These are phyloP conservation scores for Conoideocrella luteorostrata DNA, from an alignment of 2,329 filamentous ascomycete species.

Conservation along the genomic window DNA sequence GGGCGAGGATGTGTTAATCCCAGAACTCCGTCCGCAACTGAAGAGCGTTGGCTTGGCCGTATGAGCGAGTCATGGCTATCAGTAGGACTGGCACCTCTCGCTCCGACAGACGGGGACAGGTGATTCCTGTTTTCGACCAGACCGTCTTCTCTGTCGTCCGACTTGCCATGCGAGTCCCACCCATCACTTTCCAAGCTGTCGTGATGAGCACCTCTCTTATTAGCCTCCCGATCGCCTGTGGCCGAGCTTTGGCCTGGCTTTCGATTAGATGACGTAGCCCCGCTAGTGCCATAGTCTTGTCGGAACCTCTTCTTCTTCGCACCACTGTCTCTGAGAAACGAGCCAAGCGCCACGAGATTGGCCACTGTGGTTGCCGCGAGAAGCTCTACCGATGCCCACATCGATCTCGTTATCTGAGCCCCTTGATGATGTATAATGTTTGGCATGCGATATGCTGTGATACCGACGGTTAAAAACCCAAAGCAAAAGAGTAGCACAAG, in stretches of 20 bases:
- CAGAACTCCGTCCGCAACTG: background rate
- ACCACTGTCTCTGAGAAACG: slow-evolving; percentile 80
- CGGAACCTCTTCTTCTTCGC: slow-evolving; percentile 80
- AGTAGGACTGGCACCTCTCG: slow-evolving; percentile 17
- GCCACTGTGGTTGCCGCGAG: slow-evolving; percentile 77
- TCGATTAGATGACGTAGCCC: slow-evolving; percentile 18
- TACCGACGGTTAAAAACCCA: slow-evolving; percentile 66
- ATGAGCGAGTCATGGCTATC: slow-evolving; percentile 23
- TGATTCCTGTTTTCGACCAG: background rate
- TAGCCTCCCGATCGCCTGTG: slow-evolving; percentile 14
- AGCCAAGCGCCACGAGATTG: slow-evolving; percentile 80
- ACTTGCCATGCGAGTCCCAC: slow-evolving; percentile 5
- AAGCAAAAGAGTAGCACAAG: slow-evolving; percentile 73
- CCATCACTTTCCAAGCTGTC: slow-evolving; percentile 9
- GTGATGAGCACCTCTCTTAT: background rate
- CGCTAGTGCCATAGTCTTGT: slow-evolving; percentile 35
- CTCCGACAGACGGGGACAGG: slow-evolving; percentile 13
- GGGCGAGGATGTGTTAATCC: background rate
- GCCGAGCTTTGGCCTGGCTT: slow-evolving; percentile 14
- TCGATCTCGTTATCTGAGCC: slow-evolving; percentile 73
- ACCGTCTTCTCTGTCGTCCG: no score
- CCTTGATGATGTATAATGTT: slow-evolving; percentile 63
- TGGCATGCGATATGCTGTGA: slow-evolving; percentile 71
- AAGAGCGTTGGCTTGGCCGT: background rate
- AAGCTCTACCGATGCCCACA: slow-evolving; percentile 81